These are phyloP conservation scores for Saccharomycopsis babjevae DNA, from an alignment of 805 yeast genomes.

Conservation along the genomic window DNA sequence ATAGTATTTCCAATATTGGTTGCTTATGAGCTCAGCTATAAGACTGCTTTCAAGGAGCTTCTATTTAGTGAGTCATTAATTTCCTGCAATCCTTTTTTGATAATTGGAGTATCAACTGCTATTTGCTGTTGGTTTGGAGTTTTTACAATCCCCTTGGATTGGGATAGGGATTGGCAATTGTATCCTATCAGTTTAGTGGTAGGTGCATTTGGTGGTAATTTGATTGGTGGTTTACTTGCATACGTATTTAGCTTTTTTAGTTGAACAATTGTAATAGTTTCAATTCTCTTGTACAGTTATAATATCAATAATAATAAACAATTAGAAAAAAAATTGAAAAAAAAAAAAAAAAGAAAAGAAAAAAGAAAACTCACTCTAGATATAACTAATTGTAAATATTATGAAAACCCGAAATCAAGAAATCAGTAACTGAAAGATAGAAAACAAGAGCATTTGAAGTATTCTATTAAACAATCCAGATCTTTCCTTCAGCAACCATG, in stretches of 20 bases:
- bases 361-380: not conserved
- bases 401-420: not conserved
- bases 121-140: constrained; percentile 91
- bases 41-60: not conserved
- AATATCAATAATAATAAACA: not conserved
- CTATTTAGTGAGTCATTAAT: constrained; percentile 3
- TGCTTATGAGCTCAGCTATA: constrained; percentile 38
- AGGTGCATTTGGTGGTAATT: constrained; percentile 71
- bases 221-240: constrained; percentile 35
- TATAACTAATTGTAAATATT: not conserved
- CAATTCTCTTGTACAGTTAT: too few relatives aligned
- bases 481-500: constrained; percentile 38
- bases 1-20: constrained; percentile 56
- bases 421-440: not conserved
- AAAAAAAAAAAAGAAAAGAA: not conserved
- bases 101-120: constrained; percentile 22
- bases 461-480: constrained; percentile 31
- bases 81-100: constrained; percentile 7
- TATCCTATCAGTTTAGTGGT: constrained; percentile 86
- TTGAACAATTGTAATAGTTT: not conserved
- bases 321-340: not conserved
- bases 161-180: constrained; percentile 96
- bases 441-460: not conserved
- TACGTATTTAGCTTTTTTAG: not conserved
- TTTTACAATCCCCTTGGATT: constrained; percentile 86